Evolutionary conservation across 2,329 filamentous ascomycete species (phyloP), one percentile per base, ranked within the genome.

Genomic region (Microcyclospora pomicola): DNA sequence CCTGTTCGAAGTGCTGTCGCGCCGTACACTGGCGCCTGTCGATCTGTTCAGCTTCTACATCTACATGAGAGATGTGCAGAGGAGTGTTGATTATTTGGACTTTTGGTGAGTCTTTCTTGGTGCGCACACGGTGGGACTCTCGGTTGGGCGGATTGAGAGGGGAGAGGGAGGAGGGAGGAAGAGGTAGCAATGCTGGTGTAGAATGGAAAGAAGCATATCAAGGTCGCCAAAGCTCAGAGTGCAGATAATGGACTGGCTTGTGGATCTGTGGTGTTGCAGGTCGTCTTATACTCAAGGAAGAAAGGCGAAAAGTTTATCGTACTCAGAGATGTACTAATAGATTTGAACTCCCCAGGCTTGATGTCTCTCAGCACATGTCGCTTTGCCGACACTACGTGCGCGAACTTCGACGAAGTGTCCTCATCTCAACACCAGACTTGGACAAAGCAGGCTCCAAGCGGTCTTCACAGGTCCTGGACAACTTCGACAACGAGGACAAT

Each of bases 31-130:
- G 14, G 84, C 92, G 35, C 91, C 91, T 0, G 88, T 98, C 41
- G 92, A 98, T 56, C 71, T 98, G 9, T 98, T 94, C 62, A 95
- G 87, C 2, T 98, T 98, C 67, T 98, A 98, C 65, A 98, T 98
- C 53, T 98, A 94, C 65, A 98, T 98, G 91, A 77, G 91, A 54
- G 92, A 98, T 61, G 87, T 95, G 63, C 91, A 98, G 62, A 78
- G 87, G 59, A 95, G 88, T 6, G 91, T 98, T 10, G 91, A 98
- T 56, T 98, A 98, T 54, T 68, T 98, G 31, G 91, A 98, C 59
- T 98, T 98, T 63, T 98, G 92, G 91, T 96, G 68, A 41, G 75
- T 15, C 14, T n/a, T 31, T 24, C n/a, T 24, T 24, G 19, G 19
- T 24, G 19, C 19, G 19, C 19, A 24, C 19, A n/a, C n/a, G n/a